These are phyloP conservation scores for Rhytidiadelphus loreus DNA, from an alignment of 225 moss, liverwort and hornwort species.

Conservation along the genomic window DNA sequence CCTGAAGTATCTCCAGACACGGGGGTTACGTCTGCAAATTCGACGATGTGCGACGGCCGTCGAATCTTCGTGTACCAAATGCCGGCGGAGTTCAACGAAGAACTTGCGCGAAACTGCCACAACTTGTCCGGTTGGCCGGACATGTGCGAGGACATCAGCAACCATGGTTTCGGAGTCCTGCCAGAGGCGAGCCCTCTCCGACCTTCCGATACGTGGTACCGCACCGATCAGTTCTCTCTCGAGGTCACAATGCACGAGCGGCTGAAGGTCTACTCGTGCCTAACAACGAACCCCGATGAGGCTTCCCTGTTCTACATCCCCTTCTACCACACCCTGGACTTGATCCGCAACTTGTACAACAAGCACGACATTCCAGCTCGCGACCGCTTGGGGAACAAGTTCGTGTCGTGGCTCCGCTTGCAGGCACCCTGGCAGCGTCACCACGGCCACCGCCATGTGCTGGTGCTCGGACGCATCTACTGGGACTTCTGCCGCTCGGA, in stretches of 20 bases:
- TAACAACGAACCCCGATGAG: conserved; percentile 34
- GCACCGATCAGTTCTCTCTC: conserved; percentile 70
- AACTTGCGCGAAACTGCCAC: conserved; percentile 31
- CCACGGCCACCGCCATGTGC: conserved; percentile 60
- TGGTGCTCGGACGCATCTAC: conserved; percentile 53
- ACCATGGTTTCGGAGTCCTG: conserved; percentile 45
- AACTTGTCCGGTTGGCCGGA: not conserved
- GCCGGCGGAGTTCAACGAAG: conserved; percentile 48
- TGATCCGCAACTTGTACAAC: conserved; percentile 16
- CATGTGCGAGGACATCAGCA: conserved; percentile 47
- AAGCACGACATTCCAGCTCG: not conserved
- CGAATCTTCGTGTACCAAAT: conserved; percentile 53
- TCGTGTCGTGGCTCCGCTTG: conserved; percentile 40
- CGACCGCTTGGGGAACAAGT: conserved; percentile 24
- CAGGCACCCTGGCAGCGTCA: conserved; percentile 37
- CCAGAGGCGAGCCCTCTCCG: conserved; percentile 17
- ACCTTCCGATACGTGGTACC: conserved; percentile 46
- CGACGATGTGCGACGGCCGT: conserved; percentile 18
- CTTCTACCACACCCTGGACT: conserved; percentile 57
- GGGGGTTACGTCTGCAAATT: not conserved
- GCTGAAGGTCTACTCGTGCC: conserved; percentile 43
- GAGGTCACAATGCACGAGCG: conserved; percentile 55
- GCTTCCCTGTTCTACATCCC: conserved; percentile 77
- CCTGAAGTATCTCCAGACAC: not conserved
- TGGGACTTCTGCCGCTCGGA: conserved; percentile 59